Evolutionary conservation across 345 rosid species (phyloP).

Genomic region (Pistacia vera): DNA sequence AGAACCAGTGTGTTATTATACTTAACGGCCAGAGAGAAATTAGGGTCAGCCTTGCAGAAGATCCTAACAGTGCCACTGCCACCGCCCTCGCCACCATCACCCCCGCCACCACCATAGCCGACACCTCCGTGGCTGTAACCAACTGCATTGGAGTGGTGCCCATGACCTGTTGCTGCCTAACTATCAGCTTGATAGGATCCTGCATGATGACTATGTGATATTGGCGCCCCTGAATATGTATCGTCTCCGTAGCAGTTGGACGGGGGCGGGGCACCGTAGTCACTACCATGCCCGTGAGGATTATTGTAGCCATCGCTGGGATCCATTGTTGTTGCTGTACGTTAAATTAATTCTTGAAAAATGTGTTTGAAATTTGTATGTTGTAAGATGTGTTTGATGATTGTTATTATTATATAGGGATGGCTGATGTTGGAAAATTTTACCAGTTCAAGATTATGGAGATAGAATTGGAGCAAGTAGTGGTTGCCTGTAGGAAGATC

Average conservation of each 20-base stretch:
- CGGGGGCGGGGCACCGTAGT: too few species aligned
- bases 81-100: not conserved
- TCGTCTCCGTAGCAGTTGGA: too few species aligned
- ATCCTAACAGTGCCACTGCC: conserved; percentile 48
- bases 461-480: not conserved
- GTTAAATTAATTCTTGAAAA: not conserved
- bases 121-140: not conserved
- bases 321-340: not conserved
- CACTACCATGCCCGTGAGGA: too few species aligned
- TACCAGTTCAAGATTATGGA: not conserved
- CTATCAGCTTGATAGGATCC: too few species aligned
- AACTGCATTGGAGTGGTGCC: not conserved
- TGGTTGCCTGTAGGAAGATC: not conserved
- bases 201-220: too few species aligned
- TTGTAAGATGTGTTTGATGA: not conserved
- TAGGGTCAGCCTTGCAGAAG: conserved; percentile 60
- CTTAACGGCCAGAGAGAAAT: conserved; percentile 51
- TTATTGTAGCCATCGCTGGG: not conserved
- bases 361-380: not conserved
- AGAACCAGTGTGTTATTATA: conserved; percentile 62
- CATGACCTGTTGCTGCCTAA: too few species aligned
- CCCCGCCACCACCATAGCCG: not conserved
- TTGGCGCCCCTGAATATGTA: too few species aligned
- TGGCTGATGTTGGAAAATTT: not conserved
- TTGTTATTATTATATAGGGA: not conserved